Conservation (phyloP, 352 stramenopile species). For the Pythium guiyangense region DNA sequence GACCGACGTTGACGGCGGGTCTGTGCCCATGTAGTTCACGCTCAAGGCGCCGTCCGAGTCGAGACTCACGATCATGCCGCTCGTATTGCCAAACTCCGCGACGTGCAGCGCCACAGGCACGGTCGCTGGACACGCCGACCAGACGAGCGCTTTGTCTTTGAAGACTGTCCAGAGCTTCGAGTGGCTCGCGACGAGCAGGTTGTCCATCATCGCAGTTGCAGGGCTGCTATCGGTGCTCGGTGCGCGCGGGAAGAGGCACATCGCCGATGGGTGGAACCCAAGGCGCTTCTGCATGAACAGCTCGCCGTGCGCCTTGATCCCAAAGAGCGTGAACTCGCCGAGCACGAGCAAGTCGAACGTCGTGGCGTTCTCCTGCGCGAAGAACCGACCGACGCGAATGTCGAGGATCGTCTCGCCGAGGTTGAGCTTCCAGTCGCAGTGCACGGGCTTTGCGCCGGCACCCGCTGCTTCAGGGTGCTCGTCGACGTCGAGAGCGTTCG, state of each 20-base stretch:
- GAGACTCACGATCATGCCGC: conserved; percentile 81
- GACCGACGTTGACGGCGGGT: conserved; percentile 75
- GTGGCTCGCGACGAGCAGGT: conserved; percentile 72
- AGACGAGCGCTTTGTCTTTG: conserved; percentile 73
- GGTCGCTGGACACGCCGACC: conserved; percentile 54
- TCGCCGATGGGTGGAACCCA: conserved; percentile 58
- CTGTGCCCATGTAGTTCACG: conserved; percentile 89
- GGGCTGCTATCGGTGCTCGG: conserved; percentile 10
- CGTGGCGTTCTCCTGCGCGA: conserved; percentile 37
- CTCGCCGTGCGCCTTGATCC: conserved; percentile 70
- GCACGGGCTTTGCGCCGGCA: conserved; percentile 27
- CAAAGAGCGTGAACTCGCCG: conserved; percentile 78
- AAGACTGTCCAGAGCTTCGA: conserved; percentile 76
- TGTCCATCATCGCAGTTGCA: conserved; percentile 31
- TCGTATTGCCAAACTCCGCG: conserved; percentile 60
- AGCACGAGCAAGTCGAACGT: conserved; percentile 83
- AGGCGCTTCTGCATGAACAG: conserved; percentile 78
- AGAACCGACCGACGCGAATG: conserved; percentile 47
- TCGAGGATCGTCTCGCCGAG: conserved; percentile 57
- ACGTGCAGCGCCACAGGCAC: conserved; percentile 68
- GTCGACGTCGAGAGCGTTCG: conserved; percentile 37
- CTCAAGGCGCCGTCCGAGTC: conserved; percentile 64
- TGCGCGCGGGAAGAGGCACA: conserved; percentile 48
- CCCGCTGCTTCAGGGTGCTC: conserved; percentile 27
- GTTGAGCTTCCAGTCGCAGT: conserved; percentile 71